Evolutionary conservation across 108 stramenopile genomes (phyloP), one percentile per base, ranked within the genome.

Genomic region (Cyclotella kingstonii): DNA sequence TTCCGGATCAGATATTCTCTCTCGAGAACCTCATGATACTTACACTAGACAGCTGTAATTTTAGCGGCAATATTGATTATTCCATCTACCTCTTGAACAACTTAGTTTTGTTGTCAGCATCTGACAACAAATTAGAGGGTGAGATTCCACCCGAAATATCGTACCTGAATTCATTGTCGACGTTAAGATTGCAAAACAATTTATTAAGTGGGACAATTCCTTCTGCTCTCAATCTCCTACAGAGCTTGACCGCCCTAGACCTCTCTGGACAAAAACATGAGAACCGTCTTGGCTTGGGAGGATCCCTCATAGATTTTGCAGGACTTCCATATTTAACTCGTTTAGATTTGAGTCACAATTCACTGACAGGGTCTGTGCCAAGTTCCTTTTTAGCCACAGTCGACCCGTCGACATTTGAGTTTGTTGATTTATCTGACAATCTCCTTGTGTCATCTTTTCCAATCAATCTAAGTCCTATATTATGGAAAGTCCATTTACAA

Each of bases 381-480:
- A 46, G 48, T 15, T 56, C 49, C 36, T 68, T 68, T 15, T 42
- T 68, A 1, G 57, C 48, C 2, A 30, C 42, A 17, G 66, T 68
- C 23, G 57, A 53, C 23, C 51, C 66, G 5, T 33, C 48, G 9
- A 26, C 48, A 17, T 68, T 68, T 49, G 66, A 68, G 15, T 68
- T 19, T 21, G 66, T 35, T 2, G 66, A 68, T 58, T 31, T 68
- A 6, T 44, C 57, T 2, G 36, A 51, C 30, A 68, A 68, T 34
- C 21, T 36, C 18, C 46, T 68, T 18, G 57, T 58, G 7, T 45
- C 56, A 19, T 36, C 33, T n/a, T 35, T 68, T 25, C 66, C 66
- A 8, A 18, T 41, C 21, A 48, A 36, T 3, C 60, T 62, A n/a
- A 25, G 40, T 11, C 38, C 55, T 1, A 56, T 56, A n/a, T 39